Conservation (phyloP, 2,329 filamentous ascomycete species). For the Cadophora gregata region DNA sequence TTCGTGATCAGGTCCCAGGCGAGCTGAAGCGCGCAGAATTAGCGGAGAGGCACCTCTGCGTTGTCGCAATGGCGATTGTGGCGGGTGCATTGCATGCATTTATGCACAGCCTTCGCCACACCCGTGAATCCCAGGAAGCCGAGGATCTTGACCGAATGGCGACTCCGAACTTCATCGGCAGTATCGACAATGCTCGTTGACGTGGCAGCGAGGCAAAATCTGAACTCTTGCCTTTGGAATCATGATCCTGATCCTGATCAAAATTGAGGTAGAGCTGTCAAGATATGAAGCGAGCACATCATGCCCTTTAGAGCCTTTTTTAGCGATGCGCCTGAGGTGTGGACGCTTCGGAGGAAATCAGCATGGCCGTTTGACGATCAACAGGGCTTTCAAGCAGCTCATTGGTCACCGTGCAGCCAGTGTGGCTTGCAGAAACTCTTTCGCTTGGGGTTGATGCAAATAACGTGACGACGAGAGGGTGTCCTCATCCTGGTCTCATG, state of each 20-base stretch:
- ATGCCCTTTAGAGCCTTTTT: constrained; percentile 12
- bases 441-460: constrained; percentile 31
- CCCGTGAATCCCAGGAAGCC: neutral
- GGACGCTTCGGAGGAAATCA: constrained; percentile 17
- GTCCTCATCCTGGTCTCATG: constrained; percentile 32
- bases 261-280: neutral
- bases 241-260: neutral
- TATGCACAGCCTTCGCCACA: constrained; percentile 22
- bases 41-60: constrained; percentile 35
- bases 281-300: constrained; percentile 8
- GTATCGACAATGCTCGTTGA: constrained; percentile 14
- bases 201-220: constrained; percentile 19
- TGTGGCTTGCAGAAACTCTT: constrained; percentile 26
- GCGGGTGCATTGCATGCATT: constrained; percentile 29
- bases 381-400: constrained; percentile 35
- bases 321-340: constrained; percentile 11
- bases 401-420: constrained; percentile 34
- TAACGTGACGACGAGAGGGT: constrained; percentile 43
- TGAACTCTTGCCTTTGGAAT: neutral
- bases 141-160: constrained; percentile 4
- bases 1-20: constrained; percentile 30
- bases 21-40: constrained; percentile 40
- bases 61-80: constrained; percentile 36
- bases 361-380: constrained; percentile 29
- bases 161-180: neutral